Percentiles rank a stretch among this genome's conserved stretches.
Conservation (phyloP, 768 basidiomycete genomes). For the Xerocomellus chrysenteron region DNA sequence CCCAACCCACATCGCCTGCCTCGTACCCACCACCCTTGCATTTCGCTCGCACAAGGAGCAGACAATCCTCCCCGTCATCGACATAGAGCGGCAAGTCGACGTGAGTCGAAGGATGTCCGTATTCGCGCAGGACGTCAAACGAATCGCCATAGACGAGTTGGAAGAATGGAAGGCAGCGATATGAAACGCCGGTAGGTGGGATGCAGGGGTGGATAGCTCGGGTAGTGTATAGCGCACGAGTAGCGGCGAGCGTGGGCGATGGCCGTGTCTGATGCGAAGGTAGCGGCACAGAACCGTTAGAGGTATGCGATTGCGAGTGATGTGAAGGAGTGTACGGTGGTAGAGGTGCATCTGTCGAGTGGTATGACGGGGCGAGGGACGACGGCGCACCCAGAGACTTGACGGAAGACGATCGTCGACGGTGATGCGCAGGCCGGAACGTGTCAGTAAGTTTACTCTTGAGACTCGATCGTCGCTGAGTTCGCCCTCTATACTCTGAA, state of each 20-base stretch:
- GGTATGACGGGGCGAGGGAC: slow-evolving; percentile 21
- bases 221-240: slow-evolving; percentile 61
- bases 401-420: slow-evolving; percentile 34
- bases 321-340: slow-evolving; percentile 26
- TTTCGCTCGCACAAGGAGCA: slow-evolving; percentile 65
- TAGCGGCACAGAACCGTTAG: slow-evolving; percentile 14
- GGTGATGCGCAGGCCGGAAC: slow-evolving; percentile 32
- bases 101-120: slow-evolving; percentile 76
- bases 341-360: slow-evolving; percentile 22
- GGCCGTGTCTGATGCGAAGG: slow-evolving; percentile 19
- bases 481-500: slow-evolving; percentile 26
- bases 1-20: slow-evolving; percentile 67
- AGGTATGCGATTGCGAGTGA: slow-evolving; percentile 6
- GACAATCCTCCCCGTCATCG: slow-evolving; percentile 74
- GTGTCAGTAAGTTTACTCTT: slow-evolving; percentile 35
- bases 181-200: slow-evolving; percentile 62
- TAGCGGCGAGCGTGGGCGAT: slow-evolving; percentile 26
- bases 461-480: slow-evolving; percentile 30
- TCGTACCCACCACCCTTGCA: slow-evolving; percentile 24
- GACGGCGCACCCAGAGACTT: slow-evolving; percentile 35
- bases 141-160: slow-evolving; percentile 59
- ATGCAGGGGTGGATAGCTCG: slow-evolving; percentile 66
- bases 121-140: slow-evolving; percentile 70
- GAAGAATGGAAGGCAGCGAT: slow-evolving; percentile 78
- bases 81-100: slow-evolving; percentile 73